These are phyloP conservation scores for Mycena rosella DNA, from an alignment of 768 basidiomycete species.

Conservation along the genomic window DNA sequence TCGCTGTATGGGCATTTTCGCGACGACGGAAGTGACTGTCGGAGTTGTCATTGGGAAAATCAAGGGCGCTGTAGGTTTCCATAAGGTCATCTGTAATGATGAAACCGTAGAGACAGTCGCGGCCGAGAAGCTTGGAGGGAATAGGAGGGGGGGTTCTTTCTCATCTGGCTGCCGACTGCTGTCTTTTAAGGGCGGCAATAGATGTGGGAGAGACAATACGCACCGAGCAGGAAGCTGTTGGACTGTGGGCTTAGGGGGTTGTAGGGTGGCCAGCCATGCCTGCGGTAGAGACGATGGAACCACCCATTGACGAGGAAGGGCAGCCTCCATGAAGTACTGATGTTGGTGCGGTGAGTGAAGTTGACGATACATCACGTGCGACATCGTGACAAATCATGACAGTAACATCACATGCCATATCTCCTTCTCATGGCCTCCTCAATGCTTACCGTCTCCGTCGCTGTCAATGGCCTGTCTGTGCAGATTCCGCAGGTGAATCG, in stretches of 20 bases:
- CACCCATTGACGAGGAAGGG: not conserved
- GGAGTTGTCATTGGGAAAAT: constrained; percentile 5
- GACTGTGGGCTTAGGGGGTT: constrained; percentile 1
- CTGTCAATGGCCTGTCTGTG: constrained; percentile 1
- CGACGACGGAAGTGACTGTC: constrained; percentile 8
- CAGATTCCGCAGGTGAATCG: constrained; percentile 1
- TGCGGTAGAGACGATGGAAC: constrained; percentile 9
- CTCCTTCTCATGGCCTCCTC: not conserved
- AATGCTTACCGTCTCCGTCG: constrained; percentile 2
- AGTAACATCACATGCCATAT: constrained; percentile 3
- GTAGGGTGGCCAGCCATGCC: constrained; percentile 7
- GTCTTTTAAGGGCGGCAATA: constrained; percentile 7
- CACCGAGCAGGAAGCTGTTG: constrained; percentile 5
- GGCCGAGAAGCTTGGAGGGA: constrained; percentile 15
- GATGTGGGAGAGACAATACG: constrained; percentile 9
- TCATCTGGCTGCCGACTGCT: constrained; percentile 7
- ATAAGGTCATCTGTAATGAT: constrained; percentile 11
- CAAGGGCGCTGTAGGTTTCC: constrained; percentile 1
- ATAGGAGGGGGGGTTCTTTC: constrained; percentile 18
- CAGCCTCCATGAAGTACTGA: constrained; percentile 7
- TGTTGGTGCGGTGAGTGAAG: not conserved
- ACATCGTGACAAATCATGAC: constrained; percentile 1
- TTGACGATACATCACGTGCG: constrained; percentile 2
- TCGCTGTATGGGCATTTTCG: not conserved
- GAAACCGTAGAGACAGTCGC: constrained; percentile 21